Conservation (phyloP, 2,329 filamentous ascomycete species). For the Colletotrichum tabaci region DNA sequence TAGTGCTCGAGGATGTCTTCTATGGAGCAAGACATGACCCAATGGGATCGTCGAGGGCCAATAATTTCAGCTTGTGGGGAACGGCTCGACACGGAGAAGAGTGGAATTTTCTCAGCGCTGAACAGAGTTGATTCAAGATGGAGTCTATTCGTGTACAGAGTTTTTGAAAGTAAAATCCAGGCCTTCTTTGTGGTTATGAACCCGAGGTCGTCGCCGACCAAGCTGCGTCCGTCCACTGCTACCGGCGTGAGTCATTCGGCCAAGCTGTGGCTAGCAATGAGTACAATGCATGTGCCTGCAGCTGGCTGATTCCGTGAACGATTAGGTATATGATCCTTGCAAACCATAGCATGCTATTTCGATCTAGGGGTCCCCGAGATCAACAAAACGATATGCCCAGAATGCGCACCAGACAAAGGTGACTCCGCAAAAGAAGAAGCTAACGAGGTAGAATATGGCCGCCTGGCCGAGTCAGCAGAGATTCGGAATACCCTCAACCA, state of each 20-base stretch:
- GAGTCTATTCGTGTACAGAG: background rate
- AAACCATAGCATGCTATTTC: background rate
- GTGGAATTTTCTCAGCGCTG: background rate
- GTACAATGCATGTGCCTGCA: background rate
- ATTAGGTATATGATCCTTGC: background rate
- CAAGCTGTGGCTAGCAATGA: background rate
- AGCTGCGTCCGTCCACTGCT: background rate
- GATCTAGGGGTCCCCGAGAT: slow-evolving; percentile 38
- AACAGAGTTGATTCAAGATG: background rate
- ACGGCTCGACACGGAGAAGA: no score
- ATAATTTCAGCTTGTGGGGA: background rate
- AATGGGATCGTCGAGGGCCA: background rate
- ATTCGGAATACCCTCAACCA: background rate
- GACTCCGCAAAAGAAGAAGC: slow-evolving; percentile 41
- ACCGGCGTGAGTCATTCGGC: slow-evolving; percentile 39
- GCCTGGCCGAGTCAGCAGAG: slow-evolving; percentile 28
- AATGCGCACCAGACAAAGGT: slow-evolving; percentile 49
- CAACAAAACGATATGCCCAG: slow-evolving; percentile 48
- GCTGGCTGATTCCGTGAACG: background rate
- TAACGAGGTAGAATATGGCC: slow-evolving; percentile 44
- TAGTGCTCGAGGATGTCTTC: slow-evolving; percentile 49
- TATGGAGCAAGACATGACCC: slow-evolving; percentile 36
- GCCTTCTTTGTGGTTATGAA: background rate
- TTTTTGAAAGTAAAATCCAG: background rate
- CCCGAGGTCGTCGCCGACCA: background rate